Percentiles rank a stretch among this genome's conserved stretches.
Conservation (phyloP, 108 stramenopile genomes). For the Cyclostephanos invisitatus region DNA sequence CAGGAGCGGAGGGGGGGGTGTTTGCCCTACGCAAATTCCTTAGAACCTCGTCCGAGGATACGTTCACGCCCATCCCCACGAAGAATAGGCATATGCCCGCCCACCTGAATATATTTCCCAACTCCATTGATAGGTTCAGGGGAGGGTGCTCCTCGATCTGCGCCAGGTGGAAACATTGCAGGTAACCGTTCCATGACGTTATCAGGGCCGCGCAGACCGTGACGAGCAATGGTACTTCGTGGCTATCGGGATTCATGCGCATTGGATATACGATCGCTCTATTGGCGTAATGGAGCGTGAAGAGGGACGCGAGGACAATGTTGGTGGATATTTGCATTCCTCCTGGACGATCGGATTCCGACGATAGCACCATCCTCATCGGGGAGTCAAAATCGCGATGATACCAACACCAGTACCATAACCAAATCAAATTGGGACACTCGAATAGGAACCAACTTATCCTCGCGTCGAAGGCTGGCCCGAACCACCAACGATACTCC, state of each 20-base stretch:
- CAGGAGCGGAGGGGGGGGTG: background rate
- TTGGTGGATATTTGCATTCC: slow-evolving; percentile 44
- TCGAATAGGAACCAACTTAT: slow-evolving; percentile 77
- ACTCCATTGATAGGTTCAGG: slow-evolving; percentile 5
- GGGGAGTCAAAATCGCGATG: slow-evolving; percentile 10
- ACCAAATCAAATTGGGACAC: slow-evolving; percentile 72
- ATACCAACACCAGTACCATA: slow-evolving; percentile 33
- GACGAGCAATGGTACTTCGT: slow-evolving; percentile 68
- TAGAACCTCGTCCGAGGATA: slow-evolving; percentile 74
- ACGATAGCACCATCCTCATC: background rate
- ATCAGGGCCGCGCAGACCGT: slow-evolving; percentile 55
- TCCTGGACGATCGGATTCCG: background rate
- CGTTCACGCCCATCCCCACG: slow-evolving; percentile 68
- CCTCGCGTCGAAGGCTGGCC: slow-evolving; percentile 51
- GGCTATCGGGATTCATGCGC: slow-evolving; percentile 58
- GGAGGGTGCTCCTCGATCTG: slow-evolving; percentile 25
- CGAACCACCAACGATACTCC: slow-evolving; percentile 48
- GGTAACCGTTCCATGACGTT: slow-evolving; percentile 77
- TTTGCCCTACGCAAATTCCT: slow-evolving; percentile 55
- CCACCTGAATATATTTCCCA: slow-evolving; percentile 34
- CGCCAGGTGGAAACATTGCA: slow-evolving; percentile 52
- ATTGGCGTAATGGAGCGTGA: slow-evolving; percentile 87
- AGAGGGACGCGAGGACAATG: slow-evolving; percentile 59
- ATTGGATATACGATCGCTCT: slow-evolving; percentile 86
- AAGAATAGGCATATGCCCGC: slow-evolving; percentile 59